A percentile compares a stretch with the other conserved stretches of the same genome.
phyloP scores from a whole-genome alignment of 2,329 filamentous ascomycete species.

The Talaromyces sp. region DNA sequence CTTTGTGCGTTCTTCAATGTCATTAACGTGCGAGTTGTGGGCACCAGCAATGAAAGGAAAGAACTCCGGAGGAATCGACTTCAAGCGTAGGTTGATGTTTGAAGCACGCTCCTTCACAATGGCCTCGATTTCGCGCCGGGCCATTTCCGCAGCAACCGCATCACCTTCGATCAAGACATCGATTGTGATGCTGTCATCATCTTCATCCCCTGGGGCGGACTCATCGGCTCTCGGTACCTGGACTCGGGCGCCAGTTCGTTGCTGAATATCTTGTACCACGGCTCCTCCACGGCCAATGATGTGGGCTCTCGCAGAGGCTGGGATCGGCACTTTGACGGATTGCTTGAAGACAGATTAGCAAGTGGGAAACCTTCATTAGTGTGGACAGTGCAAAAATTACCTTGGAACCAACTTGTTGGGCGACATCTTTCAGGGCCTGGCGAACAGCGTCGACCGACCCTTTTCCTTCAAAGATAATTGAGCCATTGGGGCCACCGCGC shows the following conservation, averaged over 20 bases:
- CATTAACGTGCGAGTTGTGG: constrained; percentile 62
- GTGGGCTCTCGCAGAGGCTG: constrained; percentile 75
- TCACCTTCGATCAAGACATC: constrained; percentile 90
- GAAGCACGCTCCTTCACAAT: constrained; percentile 84
- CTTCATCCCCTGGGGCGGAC: constrained; percentile 60
- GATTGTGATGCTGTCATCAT: constrained; percentile 71
- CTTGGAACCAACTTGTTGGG: constrained; percentile 81
- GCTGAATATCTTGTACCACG: constrained; percentile 84
- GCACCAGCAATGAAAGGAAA: constrained; percentile 91
- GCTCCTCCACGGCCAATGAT: constrained; percentile 91
- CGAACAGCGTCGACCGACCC: constrained; percentile 80
- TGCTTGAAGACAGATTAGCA: constrained; percentile 42
- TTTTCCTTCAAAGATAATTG: constrained; percentile 75
- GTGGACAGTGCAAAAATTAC: constrained; percentile 44
- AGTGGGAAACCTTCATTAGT: background rate
- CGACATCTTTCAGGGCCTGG: constrained; percentile 83
- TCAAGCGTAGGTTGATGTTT: constrained; percentile 75
- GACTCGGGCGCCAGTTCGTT: constrained; percentile 83
- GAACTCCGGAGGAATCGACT: constrained; percentile 81
- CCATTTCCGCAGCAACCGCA: constrained; percentile 77
- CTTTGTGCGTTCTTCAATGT: constrained; percentile 68
- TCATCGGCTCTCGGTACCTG: constrained; percentile 81
- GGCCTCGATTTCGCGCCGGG: constrained; percentile 75
- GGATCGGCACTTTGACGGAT: constrained; percentile 72
- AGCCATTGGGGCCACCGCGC: constrained; percentile 66